Evolutionary conservation across 176 grass and related monocot genomes (phyloP).

Genomic region (Raddia distichophylla): DNA sequence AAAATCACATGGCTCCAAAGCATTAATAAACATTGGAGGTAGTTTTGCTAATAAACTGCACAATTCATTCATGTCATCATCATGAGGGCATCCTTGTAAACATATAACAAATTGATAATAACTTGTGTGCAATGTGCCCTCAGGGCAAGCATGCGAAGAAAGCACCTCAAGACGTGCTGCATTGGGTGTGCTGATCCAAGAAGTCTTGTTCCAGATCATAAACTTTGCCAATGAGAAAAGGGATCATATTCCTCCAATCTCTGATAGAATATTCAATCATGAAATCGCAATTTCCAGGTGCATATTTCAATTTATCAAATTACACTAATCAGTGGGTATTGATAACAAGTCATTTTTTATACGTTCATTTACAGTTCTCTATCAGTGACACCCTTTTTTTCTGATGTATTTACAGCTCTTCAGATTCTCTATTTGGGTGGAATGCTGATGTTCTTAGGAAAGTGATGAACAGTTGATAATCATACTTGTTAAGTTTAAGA

Average conservation of each 20-base stretch:
- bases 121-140: conserved; percentile 22
- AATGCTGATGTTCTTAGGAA: conserved; percentile 64
- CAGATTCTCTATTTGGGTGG: conserved; percentile 75
- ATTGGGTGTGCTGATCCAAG: conserved; percentile 65
- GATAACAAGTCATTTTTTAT: not conserved
- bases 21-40: conserved; percentile 55
- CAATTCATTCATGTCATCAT: not conserved
- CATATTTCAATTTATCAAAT: conserved; percentile 29
- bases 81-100: not conserved
- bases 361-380: conserved; percentile 37
- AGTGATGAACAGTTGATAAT: conserved; percentile 59
- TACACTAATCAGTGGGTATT: not conserved
- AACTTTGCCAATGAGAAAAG: conserved; percentile 92
- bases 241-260: conserved; percentile 81
- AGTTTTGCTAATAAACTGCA: conserved; percentile 14
- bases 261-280: conserved; percentile 86
- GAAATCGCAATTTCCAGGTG: conserved; percentile 91
- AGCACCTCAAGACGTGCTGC: conserved; percentile 63
- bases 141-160: conserved; percentile 77
- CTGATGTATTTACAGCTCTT: conserved; percentile 77
- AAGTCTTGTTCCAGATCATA: conserved; percentile 89
- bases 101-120: not conserved
- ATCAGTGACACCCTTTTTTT: conserved; percentile 81
- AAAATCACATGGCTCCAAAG: conserved; percentile 66
- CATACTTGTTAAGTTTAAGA: conserved; percentile 49